Base-by-base conservation (phyloP, 768 basidiomycete species). In the Psilocybe tampanensis region DNA sequence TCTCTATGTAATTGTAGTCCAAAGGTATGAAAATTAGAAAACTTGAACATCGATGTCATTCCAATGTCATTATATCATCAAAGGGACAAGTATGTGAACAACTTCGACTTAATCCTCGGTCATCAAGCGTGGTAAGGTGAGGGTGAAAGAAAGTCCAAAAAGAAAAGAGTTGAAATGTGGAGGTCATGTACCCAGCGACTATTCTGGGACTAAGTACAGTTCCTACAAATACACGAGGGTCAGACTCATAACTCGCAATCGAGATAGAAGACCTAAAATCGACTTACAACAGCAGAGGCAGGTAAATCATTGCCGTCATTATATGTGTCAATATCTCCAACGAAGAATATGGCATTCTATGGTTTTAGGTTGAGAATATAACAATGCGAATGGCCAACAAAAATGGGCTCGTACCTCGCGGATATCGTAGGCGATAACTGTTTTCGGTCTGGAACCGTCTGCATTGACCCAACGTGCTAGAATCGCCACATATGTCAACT, bases 391-490 rank as follows among this genome's bases (percentile, higher is more conserved):
- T 32, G 39, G 29, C 21, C 24, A 12, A 15, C 26, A 58, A 47
- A 36, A 15, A 5, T 23, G 18, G 19, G 8, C 18, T 24, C 65
- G 42, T 63, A 72, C 73, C 51, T 63, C 67, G 47, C 65, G 66
- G 52, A 65, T 68, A 56, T 78, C 68, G 59, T 76, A 80, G 17
- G 70, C 79, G 51, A 82, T 64, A 29, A 64, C 58, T 6, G 79
- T 80, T 7, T 54, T 50, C 15, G 76, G 72, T 33, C 63, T 66
- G 44, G 70, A 76, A 33, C 74, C 73, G 62, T 81, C 76, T 15
- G 70, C 71, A 59, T 83, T 83, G 54, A 77, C 69, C 66, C 76
- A 81, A 60, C 77, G 74, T 6, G 77, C 82, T 83, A 55, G 34
- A 41, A 44, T 24, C 18, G 36, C 26, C 36, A 6, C 8, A 34